Conservation (phyloP, 345 rosid genomes). For the Eucalyptus urophylla region DNA sequence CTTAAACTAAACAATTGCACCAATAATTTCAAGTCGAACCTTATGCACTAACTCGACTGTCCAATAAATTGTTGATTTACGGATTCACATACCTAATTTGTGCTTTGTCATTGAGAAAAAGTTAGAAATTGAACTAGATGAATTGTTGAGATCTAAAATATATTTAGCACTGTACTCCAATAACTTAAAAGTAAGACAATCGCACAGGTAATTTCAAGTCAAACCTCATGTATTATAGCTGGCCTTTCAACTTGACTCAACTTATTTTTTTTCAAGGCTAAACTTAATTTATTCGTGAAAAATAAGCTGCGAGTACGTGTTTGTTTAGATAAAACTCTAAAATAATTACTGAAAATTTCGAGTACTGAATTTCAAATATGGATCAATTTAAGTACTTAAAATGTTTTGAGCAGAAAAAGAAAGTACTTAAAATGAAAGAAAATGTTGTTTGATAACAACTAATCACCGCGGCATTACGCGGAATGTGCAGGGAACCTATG, state of each 20-base stretch:
- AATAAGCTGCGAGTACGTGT: fast-evolving
- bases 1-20: fast-evolving
- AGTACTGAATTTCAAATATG: no score
- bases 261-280: fast-evolving
- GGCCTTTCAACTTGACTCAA: not conserved
- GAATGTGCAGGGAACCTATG: fast-evolving
- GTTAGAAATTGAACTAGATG: not conserved
- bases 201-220: not conserved
- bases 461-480: fast-evolving
- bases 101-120: not conserved
- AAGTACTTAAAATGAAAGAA: no score
- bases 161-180: fast-evolving
- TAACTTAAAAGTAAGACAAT: not conserved
- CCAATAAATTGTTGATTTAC: not conserved
- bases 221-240: fast-evolving
- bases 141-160: no score
- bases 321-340: fast-evolving
- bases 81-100: no score
- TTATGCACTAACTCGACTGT: not conserved
- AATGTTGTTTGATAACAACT: not conserved
- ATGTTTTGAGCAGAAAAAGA: no score
- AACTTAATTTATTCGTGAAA: not conserved
- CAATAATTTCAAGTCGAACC: fast-evolving
- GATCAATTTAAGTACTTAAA: not conserved
- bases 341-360: fast-evolving